phyloP scores from a whole-genome alignment of 768 basidiomycete species.

The Mycena chlorophos region DNA sequence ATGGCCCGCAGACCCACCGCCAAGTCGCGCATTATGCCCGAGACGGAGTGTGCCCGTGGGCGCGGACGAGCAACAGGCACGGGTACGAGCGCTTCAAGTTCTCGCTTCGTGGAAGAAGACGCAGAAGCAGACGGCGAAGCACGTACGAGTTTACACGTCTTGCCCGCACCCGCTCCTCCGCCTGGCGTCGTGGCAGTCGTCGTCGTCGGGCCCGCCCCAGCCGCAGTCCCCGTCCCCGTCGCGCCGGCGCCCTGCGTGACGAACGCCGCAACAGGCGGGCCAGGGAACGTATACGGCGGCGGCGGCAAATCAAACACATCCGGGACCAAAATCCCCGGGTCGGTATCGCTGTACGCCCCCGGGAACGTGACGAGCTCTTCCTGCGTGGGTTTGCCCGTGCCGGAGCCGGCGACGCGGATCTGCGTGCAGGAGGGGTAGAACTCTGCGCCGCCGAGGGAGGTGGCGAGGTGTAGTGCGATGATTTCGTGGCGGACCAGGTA shows the following conservation, averaged over 20 bases:
- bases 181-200: constrained; percentile 3
- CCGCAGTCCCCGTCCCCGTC: constrained; percentile 1
- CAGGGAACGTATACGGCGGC: constrained; percentile 47
- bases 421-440: constrained; percentile 59
- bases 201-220: constrained; percentile 14
- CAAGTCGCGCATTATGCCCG: constrained; percentile 36
- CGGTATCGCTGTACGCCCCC: constrained; percentile 53
- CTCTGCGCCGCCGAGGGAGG: constrained; percentile 50
- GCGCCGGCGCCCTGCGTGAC: constrained; percentile 23
- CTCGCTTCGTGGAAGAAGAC: constrained; percentile 6
- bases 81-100: neutral
- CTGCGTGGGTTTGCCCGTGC: constrained; percentile 34
- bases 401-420: constrained; percentile 42
- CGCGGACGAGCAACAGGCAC: neutral
- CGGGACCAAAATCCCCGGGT: constrained; percentile 53
- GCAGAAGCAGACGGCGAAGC: neutral
- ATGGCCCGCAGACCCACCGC: constrained; percentile 14
- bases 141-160: constrained; percentile 17
- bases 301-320: constrained; percentile 36
- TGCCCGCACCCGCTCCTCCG: constrained; percentile 1
- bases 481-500: constrained; percentile 61
- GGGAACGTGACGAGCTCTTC: constrained; percentile 47
- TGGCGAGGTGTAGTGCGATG: constrained; percentile 54
- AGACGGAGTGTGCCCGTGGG: constrained; percentile 30
- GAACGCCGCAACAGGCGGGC: constrained; percentile 49